These are phyloP conservation scores for Withania somnifera DNA, from an alignment of 305 asterid genomes.

Conservation along the genomic window DNA sequence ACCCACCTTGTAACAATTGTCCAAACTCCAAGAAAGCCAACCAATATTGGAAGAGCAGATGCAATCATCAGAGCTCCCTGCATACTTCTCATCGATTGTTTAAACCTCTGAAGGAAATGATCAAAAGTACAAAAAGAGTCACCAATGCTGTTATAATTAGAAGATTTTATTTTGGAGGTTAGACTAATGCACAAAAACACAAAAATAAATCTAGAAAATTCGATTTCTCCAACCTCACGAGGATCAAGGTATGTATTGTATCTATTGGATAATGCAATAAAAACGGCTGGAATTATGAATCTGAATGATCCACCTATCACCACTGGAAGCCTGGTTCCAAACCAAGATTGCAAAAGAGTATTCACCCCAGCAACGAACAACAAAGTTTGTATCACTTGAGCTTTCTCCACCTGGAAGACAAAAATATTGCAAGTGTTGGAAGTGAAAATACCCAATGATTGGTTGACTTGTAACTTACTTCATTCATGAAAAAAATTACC, in stretches of 20 bases:
- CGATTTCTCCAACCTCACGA: conserved; percentile 31
- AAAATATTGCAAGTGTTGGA: background rate
- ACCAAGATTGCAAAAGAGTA: conserved; percentile 71
- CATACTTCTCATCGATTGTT: conserved; percentile 60
- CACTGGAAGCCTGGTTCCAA: conserved; percentile 71
- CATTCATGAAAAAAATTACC: no score
- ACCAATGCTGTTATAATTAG: background rate
- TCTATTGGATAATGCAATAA: conserved; percentile 46
- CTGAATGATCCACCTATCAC: conserved; percentile 87
- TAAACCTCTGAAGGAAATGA: conserved; percentile 51
- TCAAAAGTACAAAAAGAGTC: background rate
- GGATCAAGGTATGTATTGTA: conserved; percentile 34
- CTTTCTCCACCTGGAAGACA: conserved; percentile 58
- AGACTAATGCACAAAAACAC: background rate
- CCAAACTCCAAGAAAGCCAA: conserved; percentile 86
- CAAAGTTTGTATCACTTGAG: conserved; percentile 66
- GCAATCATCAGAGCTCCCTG: conserved; percentile 94
- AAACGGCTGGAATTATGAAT: conserved; percentile 66
- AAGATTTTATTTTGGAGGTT: background rate
- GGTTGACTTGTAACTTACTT: no score
- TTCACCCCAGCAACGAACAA: conserved; percentile 75
- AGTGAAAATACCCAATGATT: no score
- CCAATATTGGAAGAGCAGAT: conserved; percentile 59
- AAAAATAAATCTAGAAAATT: background rate
- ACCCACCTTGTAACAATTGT: conserved; percentile 59